A percentile compares a stretch with the other conserved stretches of the same genome.
phyloP scores from a whole-genome alignment of 2,329 filamentous ascomycete species.

The Hypoxylon sp. region DNA sequence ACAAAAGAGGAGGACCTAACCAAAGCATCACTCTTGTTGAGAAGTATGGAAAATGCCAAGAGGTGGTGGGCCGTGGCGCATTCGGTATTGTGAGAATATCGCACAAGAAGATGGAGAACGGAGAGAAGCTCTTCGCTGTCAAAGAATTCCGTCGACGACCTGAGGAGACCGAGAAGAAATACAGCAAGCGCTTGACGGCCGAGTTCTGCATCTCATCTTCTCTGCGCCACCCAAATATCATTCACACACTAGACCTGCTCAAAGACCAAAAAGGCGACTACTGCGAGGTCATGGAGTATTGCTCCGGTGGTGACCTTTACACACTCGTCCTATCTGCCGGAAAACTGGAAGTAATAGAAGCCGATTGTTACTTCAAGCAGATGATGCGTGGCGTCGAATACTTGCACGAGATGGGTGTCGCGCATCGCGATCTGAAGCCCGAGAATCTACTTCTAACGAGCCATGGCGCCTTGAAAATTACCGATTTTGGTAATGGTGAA shows the following conservation, averaged over 20 bases:
- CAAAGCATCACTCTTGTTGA: conserved; percentile 86
- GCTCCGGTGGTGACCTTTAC: conserved; percentile 95
- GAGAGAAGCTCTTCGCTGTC: conserved; percentile 95
- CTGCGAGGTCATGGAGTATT: conserved; percentile 99
- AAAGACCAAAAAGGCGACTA: conserved; percentile 98
- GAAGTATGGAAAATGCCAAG: conserved; percentile 98
- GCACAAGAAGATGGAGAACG: conserved; percentile 90
- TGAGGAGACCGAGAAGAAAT: conserved; percentile 96
- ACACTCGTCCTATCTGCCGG: conserved; percentile 91
- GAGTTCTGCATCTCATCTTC: conserved; percentile 99
- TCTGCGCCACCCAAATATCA: conserved; percentile 96
- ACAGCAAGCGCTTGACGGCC: conserved; percentile 95
- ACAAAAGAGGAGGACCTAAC: conserved; percentile 83
- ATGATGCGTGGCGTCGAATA: conserved; percentile 99
- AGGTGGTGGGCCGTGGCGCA: conserved; percentile 94
- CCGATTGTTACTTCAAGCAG: conserved; percentile 99
- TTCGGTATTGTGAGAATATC: conserved; percentile 98
- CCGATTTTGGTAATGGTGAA: conserved; percentile 98
- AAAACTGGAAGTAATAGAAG: conserved; percentile 91
- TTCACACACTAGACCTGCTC: conserved; percentile 94
- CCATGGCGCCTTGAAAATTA: conserved; percentile 94
- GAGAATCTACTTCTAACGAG: conserved; percentile 96
- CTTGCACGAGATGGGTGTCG: conserved; percentile 99
- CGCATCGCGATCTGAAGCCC: conserved; percentile 95
- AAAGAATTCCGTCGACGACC: conserved; percentile 97